Base-by-base conservation (phyloP, 2,329 filamentous ascomycete species). In the Hypoxylon sp. region DNA sequence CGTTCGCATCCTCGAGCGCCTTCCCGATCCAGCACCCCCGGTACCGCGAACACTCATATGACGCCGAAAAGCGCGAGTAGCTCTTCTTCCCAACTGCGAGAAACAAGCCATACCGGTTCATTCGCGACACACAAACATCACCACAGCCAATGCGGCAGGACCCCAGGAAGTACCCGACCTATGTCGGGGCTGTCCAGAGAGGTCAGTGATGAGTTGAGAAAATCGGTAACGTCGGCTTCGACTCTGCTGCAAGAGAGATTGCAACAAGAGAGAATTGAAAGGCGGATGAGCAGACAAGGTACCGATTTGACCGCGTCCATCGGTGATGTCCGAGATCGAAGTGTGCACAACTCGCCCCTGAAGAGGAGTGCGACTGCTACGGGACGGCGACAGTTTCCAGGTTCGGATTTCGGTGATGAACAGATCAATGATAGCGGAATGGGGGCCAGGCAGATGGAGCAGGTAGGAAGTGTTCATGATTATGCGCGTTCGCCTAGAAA, bases 401-500 rank as follows among this genome's bases (percentile, higher is more conserved):
- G 81, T 62, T 70, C 82, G 1, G 82, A 81, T 61, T 70, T 75
- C 20, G 79, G 74, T 6, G 74, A 78, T 5, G 83, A 85, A 7
- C 58, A 74, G 7, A 68, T 75, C 9, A 83, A 80, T 70, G 83
- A 83, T 67, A 87, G 84, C 68, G 83, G 83, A 3, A 81, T 90
- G 76, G 89, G 89, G 1, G 79, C 88, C 5, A 89, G 90, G 73
- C 89, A 91, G 70, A 88, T 90, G 80, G 89, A 92, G 75, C 82
- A 88, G 79, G 87, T 89, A 77, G 59, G 81, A 65, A 18, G 56
- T 46, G 30, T 45, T 14, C 57, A 50, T 56, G 36, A 65, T 46
- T 36, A 65, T n/a, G 16, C 28, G 26, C 45, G 26, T 36, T 49
- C 30, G 20, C 38, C 46, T 38, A 50, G 45, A 32, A 53, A 52